A percentile compares a stretch with the other conserved stretches of the same genome.
Evolutionary conservation across 257 asterid genomes (phyloP).

Genomic region (Rehmannia glutinosa): DNA sequence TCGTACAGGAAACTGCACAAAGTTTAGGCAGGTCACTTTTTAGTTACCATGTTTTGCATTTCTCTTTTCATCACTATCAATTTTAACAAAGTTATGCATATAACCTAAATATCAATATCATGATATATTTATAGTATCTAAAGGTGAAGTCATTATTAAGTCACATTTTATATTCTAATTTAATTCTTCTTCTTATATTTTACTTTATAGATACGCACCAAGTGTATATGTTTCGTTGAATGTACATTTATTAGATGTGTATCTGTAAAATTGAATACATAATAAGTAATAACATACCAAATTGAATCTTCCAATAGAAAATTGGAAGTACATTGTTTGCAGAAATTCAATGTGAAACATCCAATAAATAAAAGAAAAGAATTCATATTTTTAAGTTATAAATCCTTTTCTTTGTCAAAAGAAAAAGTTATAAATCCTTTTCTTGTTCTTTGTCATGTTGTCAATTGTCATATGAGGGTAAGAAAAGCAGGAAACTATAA

Average conservation of each 20-base stretch:
- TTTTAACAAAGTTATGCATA: not conserved
- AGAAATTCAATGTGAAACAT: too few species aligned
- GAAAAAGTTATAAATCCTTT: too few species aligned
- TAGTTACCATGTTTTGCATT: constrained; percentile 19
- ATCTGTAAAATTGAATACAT: not conserved
- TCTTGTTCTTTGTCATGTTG: too few species aligned
- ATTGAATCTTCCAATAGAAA: too few species aligned
- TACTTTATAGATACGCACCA: not conserved
- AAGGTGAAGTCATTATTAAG: too few species aligned
- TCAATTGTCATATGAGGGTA: too few species aligned
- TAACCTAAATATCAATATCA: constrained; percentile 19
- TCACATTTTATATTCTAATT: not conserved
- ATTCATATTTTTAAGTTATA: too few species aligned
- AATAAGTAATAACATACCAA: not conserved
- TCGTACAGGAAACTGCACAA: constrained; percentile 21
- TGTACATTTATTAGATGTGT: not conserved
- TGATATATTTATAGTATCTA: not conserved
- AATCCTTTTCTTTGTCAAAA: too few species aligned
- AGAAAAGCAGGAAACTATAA: too few species aligned
- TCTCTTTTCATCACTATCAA: constrained; percentile 14
- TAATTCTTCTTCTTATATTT: not conserved
- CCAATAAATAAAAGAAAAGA: too few species aligned
- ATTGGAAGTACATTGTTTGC: too few species aligned
- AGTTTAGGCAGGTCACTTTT: constrained; percentile 6
- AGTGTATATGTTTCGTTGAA: not conserved